These are phyloP conservation scores for Pezicula carpinea DNA, from an alignment of 2,329 filamentous ascomycete species.

Conservation along the genomic window DNA sequence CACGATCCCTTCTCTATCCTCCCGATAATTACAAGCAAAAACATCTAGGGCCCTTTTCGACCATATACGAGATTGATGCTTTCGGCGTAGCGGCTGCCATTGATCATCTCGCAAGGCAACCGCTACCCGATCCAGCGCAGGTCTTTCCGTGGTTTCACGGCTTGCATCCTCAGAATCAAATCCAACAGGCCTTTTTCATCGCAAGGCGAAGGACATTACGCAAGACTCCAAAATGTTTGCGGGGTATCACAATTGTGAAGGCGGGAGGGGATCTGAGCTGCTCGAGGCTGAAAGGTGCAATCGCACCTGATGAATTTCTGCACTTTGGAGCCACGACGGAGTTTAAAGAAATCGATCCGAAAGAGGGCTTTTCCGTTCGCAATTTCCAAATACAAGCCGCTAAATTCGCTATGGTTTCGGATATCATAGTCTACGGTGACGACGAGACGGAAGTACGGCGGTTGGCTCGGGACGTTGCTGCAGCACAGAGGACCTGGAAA, in stretches of 20 bases:
- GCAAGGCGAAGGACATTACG: slow-evolving; percentile 68
- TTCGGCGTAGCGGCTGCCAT: slow-evolving; percentile 66
- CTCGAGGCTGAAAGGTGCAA: slow-evolving; percentile 79
- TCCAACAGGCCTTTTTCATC: slow-evolving; percentile 87
- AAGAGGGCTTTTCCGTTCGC: slow-evolving; percentile 86
- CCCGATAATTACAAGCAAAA: slow-evolving; percentile 56
- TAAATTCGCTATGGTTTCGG: slow-evolving; percentile 82
- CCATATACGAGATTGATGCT: slow-evolving; percentile 70
- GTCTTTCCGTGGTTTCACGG: slow-evolving; percentile 98
- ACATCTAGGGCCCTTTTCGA: slow-evolving; percentile 43
- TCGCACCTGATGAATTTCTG: slow-evolving; percentile 74
- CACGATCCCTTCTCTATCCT: slow-evolving; percentile 70
- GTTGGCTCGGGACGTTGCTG: slow-evolving; percentile 63
- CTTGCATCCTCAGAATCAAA: slow-evolving; percentile 79
- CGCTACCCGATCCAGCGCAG: slow-evolving; percentile 75
- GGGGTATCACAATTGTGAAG: slow-evolving; percentile 82
- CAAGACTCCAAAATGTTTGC: slow-evolving; percentile 69
- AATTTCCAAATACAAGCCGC: slow-evolving; percentile 96
- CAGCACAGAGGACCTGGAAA: slow-evolving; percentile 73
- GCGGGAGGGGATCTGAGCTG: slow-evolving; percentile 72
- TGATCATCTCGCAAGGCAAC: slow-evolving; percentile 71
- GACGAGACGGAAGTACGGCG: slow-evolving; percentile 56
- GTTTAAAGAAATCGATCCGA: slow-evolving; percentile 81
- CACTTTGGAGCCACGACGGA: slow-evolving; percentile 33
- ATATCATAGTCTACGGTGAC: slow-evolving; percentile 89